Conservation (phyloP, 768 basidiomycete species). For the Lactarius sp. region DNA sequence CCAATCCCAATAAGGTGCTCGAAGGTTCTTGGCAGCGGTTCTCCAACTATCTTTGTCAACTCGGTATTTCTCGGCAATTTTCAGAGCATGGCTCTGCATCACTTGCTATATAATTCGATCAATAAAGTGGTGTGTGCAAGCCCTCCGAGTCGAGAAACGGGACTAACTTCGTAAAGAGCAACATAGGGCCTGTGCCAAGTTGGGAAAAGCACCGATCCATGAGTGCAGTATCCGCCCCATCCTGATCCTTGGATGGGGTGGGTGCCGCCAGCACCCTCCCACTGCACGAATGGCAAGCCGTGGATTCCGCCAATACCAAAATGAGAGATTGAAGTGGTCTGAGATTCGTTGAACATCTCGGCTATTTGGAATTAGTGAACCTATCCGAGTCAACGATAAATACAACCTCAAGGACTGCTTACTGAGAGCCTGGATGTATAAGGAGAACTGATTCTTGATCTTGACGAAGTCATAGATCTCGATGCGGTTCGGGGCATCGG, state of each 20-base stretch:
- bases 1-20: conserved; percentile 52
- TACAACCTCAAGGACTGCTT: conserved; percentile 22
- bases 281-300: conserved; percentile 43
- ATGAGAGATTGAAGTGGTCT: conserved; percentile 36
- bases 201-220: conserved; percentile 49
- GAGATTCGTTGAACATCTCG: conserved; percentile 31
- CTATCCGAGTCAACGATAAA: background rate
- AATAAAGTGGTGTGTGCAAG: background rate
- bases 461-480: conserved; percentile 32
- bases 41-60: conserved; percentile 30
- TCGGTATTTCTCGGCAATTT: conserved; percentile 41
- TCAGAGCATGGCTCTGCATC: conserved; percentile 37
- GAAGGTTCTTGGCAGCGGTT: conserved; percentile 35
- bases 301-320: conserved; percentile 49
- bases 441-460: conserved; percentile 43
- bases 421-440: conserved; percentile 50
- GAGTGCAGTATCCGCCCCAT: conserved; percentile 52
- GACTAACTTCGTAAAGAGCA: conserved; percentile 44
- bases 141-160: background rate
- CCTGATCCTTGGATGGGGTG: conserved; percentile 27
- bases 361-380: conserved; percentile 26
- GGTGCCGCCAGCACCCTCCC: conserved; percentile 38
- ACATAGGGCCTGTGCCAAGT: conserved; percentile 55
- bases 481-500: conserved; percentile 20
- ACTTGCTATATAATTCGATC: conserved; percentile 39